These are phyloP conservation scores for Globisporangium uncinulatum DNA, from an alignment of 352 stramenopile genomes.

Conservation along the genomic window DNA sequence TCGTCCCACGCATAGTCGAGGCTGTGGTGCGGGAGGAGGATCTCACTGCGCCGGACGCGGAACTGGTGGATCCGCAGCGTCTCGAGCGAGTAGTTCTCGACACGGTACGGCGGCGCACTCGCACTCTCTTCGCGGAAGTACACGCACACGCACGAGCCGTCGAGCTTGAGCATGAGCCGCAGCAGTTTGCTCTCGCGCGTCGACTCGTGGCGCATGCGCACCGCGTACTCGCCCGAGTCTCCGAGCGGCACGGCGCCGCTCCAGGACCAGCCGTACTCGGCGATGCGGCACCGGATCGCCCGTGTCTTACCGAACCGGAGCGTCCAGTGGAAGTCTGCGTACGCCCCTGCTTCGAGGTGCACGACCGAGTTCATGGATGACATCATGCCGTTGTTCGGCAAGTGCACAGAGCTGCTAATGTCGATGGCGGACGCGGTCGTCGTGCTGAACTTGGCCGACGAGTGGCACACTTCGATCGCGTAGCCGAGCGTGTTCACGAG, in stretches of 20 bases:
- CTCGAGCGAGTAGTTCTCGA: slow-evolving; percentile 88
- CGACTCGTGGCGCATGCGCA: slow-evolving; percentile 80
- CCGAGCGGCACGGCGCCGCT: slow-evolving; percentile 72
- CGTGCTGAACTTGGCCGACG: slow-evolving; percentile 46
- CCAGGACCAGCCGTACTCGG: slow-evolving; percentile 77
- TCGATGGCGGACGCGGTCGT: slow-evolving; percentile 34
- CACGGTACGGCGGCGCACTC: slow-evolving; percentile 74
- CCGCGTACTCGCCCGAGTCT: slow-evolving; percentile 74
- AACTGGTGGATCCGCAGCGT: slow-evolving; percentile 84
- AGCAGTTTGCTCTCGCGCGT: slow-evolving; percentile 76
- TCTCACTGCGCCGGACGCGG: slow-evolving; percentile 75
- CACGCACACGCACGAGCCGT: slow-evolving; percentile 70
- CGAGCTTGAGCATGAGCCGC: slow-evolving; percentile 72
- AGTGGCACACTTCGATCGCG: slow-evolving; percentile 76
- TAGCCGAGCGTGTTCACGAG: slow-evolving; percentile 73
- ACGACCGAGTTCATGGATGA: slow-evolving; percentile 65
- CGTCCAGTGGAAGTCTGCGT: slow-evolving; percentile 84
- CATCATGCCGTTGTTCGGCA: slow-evolving; percentile 45
- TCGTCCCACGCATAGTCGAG: slow-evolving; percentile 88
- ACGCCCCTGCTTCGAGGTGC: slow-evolving; percentile 61
- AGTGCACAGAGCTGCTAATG: slow-evolving; percentile 27
- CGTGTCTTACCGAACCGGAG: slow-evolving; percentile 60
- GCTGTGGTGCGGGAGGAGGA: slow-evolving; percentile 81
- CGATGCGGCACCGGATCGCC: slow-evolving; percentile 73
- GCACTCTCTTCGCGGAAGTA: slow-evolving; percentile 78